Evolutionary conservation across 805 yeast species (phyloP), one percentile per base, ranked within the genome.

Genomic region (Jamesozyma rosinii): DNA sequence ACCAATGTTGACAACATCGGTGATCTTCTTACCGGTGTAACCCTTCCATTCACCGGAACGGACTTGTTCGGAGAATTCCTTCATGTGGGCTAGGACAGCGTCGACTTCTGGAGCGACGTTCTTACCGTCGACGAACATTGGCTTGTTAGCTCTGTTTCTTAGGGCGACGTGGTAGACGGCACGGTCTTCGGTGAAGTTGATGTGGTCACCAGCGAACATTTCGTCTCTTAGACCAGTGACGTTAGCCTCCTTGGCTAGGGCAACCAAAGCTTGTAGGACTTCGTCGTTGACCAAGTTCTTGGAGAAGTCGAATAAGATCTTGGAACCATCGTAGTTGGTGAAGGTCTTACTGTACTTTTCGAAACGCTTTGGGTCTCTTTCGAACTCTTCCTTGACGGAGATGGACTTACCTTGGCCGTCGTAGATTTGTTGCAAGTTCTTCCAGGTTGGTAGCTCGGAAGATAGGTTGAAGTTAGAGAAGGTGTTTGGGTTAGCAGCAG

Each of bases 151-250:
- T 68, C 92, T 83, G 78, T 94, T 90, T 77, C 99, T 83, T 58
- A 92, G 77, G 30, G 97, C 99, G 57, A 80, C 86, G 71, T 92
- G 99, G 76, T 76, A 92, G 38, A 92, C 99, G 34, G 99, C 97
- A 69, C 95, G 79, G 69, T 79, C 83, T 71, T 92, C 99, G 49
- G 99, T 92, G 70, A 77, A 77, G 76, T 92, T 92, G 75, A 92
- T 88, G 70, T 86, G 88, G 47, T 79, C 84, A 65, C 99, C 99
- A 26, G 75, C 76, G 63, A 92, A 92, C 88, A 92, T 81, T 44
- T 75, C 85, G 59, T 90, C 94, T 66, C 97, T 80, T 64, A 92
- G 78, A 46, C 72, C 63, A 65, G 87, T 92, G 55, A 92, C 89
- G 43, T 80, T 76, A 53, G 97, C 89, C 68, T 92, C 95, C 64